Base-by-base conservation (phyloP, 805 yeast genomes). In the Limtongozyma cylindracea region DNA sequence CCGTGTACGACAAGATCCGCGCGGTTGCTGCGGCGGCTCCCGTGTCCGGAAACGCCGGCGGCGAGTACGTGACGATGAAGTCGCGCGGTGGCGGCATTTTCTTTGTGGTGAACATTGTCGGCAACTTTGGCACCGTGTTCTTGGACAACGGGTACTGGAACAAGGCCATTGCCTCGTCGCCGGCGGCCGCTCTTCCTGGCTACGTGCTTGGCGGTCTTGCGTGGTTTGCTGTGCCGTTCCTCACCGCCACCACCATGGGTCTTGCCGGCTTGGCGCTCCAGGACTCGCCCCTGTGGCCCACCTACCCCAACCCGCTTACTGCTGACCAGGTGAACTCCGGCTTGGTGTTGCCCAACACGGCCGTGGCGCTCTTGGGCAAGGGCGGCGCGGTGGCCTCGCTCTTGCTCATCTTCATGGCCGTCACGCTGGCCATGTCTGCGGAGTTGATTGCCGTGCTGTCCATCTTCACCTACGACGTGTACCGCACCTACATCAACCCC, bases 171-270 rank as follows among this genome's bases (percentile, higher is more conserved):
- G 77, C 91, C 14, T 68, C 84, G 6, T 58, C 70, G 27, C 91
- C 92, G 12, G 72, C 65, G 8, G 67, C 88, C 20, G 77, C 91
- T 15, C 49, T 78, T 31, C 84, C 88, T 6, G 94, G 92, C 12
- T 80, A 80, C 43, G 66, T 76, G 13, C 45, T 74, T 26, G 94
- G 93, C 26, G 93, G 93, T 14, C 42, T 80, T 20, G 72, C 84
- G 0, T 80, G 94, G 93, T 71, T 76, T 39, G 82, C 91, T 6
- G 69, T 80, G 31, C 94, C 94, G 21, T 70, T 69, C 53, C 56
- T 74, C 25, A 58, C 66, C 23, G 73, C 91, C 10, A 68, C 84
- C 3, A 72, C 91, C 6, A 57, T 77, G 72, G 93, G 94, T 8
- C 48, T 78, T n/a, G 77, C 82, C 11, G 76, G 76, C 23, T 45